Evolutionary conservation across 1,139 yeast species (phyloP).

Genomic region (Hansenula anomala): DNA sequence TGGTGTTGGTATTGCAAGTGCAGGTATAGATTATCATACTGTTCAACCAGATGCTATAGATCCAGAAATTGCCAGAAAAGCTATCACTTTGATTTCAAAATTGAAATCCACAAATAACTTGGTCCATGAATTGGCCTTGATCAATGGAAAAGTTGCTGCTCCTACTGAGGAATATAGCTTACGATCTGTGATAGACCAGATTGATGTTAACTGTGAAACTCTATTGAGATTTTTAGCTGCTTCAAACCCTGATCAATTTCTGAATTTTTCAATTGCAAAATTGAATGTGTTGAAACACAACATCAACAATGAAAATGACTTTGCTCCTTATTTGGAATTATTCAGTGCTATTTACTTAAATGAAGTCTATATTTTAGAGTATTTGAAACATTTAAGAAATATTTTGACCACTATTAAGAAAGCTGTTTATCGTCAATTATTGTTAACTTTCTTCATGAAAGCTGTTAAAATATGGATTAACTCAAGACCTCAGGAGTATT

Average conservation of each 20-base stretch:
- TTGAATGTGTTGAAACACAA: slow-evolving; percentile 31
- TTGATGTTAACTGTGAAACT: slow-evolving; percentile 42
- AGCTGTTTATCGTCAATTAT: slow-evolving; percentile 49
- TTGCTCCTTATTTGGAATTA: slow-evolving; percentile 46
- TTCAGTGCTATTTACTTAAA: slow-evolving; percentile 46
- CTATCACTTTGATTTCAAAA: slow-evolving; percentile 21
- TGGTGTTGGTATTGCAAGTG: slow-evolving; percentile 20
- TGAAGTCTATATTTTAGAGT: slow-evolving; percentile 30
- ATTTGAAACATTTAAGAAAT: slow-evolving; percentile 37
- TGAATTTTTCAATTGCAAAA: slow-evolving; percentile 33
- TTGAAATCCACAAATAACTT: slow-evolving; percentile 22
- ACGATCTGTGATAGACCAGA: slow-evolving; percentile 28
- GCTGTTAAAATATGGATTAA: slow-evolving; percentile 51
- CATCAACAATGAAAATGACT: slow-evolving; percentile 35
- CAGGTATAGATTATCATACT: slow-evolving; percentile 23
- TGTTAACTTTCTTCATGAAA: slow-evolving; percentile 45
- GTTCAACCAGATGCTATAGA: slow-evolving; percentile 25
- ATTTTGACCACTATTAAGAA: slow-evolving; percentile 40
- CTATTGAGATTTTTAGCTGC: slow-evolving; percentile 48
- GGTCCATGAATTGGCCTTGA: slow-evolving; percentile 21
- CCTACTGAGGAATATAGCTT: slow-evolving; percentile 16
- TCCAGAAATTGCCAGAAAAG: slow-evolving; percentile 19
- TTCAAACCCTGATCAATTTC: slow-evolving; percentile 49
- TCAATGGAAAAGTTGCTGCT: slow-evolving; percentile 17
- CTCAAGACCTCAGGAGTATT: slow-evolving; percentile 50